Percentiles rank a stretch among this genome's conserved stretches.
These are phyloP conservation scores for Solanum chacoense DNA, from an alignment of 305 asterid species.

Conservation along the genomic window DNA sequence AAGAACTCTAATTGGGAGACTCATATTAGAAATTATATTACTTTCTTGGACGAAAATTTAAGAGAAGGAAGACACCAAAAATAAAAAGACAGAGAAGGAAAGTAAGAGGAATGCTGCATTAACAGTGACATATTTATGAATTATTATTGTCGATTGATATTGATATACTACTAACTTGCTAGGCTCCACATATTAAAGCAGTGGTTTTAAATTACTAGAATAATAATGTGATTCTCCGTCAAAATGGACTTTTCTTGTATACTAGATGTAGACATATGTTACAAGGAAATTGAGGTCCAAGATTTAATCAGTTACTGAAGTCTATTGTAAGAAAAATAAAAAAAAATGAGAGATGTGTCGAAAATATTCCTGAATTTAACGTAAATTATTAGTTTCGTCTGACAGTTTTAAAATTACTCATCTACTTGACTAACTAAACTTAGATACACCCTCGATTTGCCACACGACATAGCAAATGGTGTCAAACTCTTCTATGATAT, in stretches of 20 bases:
- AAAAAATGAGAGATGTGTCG: no score
- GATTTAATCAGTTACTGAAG: background rate
- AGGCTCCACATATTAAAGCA: background rate
- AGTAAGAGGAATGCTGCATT: background rate
- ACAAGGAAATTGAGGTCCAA: background rate
- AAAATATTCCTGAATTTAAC: rapidly evolving
- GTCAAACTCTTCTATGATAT: background rate
- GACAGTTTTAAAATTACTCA: no score
- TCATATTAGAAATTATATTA: background rate
- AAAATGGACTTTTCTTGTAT: background rate
- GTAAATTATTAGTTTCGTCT: no score
- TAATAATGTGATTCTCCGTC: background rate
- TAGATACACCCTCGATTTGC: no score
- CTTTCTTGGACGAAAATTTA: background rate
- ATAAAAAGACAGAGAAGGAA: background rate
- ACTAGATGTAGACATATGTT: background rate
- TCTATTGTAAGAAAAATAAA: background rate
- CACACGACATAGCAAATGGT: background rate
- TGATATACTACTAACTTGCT: background rate
- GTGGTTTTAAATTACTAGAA: background rate
- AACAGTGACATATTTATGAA: background rate
- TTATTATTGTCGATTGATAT: background rate
- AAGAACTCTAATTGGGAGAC: background rate
- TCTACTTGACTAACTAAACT: no score
- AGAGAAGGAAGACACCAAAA: background rate